Evolutionary conservation across 352 stramenopile genomes (phyloP), one percentile per base, ranked within the genome.

Genomic region (Thalassiosira sp.): DNA sequence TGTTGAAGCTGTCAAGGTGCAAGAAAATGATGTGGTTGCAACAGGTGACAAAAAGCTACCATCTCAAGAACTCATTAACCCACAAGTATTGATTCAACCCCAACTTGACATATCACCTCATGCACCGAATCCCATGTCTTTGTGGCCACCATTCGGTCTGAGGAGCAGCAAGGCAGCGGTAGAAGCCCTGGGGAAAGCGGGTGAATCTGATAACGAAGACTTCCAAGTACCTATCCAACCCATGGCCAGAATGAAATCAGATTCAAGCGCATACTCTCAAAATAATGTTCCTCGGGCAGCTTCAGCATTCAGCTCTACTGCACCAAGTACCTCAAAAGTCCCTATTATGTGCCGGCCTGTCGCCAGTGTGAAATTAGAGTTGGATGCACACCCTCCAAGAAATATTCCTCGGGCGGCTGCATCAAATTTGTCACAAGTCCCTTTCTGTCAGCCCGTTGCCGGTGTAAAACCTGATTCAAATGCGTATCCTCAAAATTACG

Each of bases 121-220:
- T 76, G 84, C 81, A 6, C 86, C 82, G 13, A 53, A 84, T 67
- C 71, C 73, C 13, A 37, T 57, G 8, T 54, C 72, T 52, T 60
- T 92, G n/a, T 92, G 87, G 87, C 87, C 87, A 51, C 87, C 87
- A 35, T 89, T 90, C 77, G 79, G 80, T 37, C 46, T 90, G n/a
- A 77, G 84, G 27, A 68, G 56, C 16, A 85, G 71, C 61, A 24
- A 76, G 24, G 37, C 80, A 71, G 76, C 80, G 8, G 42, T 74
- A 7, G 74, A 84, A 51, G 73, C 62, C 28, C 66, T 90, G 1
- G 82, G 83, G 40, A 61, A 74, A 42, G 68, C 48, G 15, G 68
- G 62, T 16, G 75, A 79, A 11, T 84, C 75, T 5, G 75, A 84
- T 59, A 67, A 72, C 56, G 75, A 84, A 73, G 75, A 84, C 54